Base-by-base conservation (phyloP, 1,284 basidiomycete genomes). In the Papiliotrema nemorosa region DNA sequence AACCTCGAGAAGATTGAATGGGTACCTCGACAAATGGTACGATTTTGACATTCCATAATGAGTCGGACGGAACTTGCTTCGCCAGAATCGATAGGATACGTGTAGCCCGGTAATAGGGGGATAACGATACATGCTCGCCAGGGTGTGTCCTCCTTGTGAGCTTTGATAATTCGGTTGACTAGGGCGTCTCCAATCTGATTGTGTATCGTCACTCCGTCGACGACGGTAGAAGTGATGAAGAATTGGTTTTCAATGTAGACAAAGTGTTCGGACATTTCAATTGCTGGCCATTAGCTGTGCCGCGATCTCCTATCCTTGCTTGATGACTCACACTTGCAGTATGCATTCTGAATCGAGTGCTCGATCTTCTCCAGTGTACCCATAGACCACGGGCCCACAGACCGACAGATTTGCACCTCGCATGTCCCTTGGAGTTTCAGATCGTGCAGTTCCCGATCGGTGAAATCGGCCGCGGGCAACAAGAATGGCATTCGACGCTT, bases 61-160 rank as follows among this genome's bases (percentile, higher is more conserved):
- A 96, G 85, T 33, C 92, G 87, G 53, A 94, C 83, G 86, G 91
- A 88, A 58, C 87, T 89, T 5, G 91, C 94, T 69, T 97, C 92
- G 36, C 84, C 83, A 60, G 93, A 86, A 69, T 97, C 94, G 48
- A 98, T 83, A 0, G 92, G 86, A 77, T 88, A 91, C 0, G 93
- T 84, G 75, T 97, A 98, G 0, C 94, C 94, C 5, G 94, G 96
- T 18, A 97, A 78, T 3, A 94, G 78, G 2, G 94, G 94, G 48
- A 98, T 90, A 52, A 98, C 77, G 55, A 99, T 87, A 67, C 92
- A 89, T 38, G 91, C 93, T 62, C 86, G 86, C 94, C 94, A 98
- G 4, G 82, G 81, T 1, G 82, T 87, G 3, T 82, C 78, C 60
- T 93, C 88, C 24, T 79, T 80, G 68, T 96, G 86, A 1, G 96